Conservation (phyloP, 495 filamentous ascomycete species). For the Penicillium turbatum region DNA sequence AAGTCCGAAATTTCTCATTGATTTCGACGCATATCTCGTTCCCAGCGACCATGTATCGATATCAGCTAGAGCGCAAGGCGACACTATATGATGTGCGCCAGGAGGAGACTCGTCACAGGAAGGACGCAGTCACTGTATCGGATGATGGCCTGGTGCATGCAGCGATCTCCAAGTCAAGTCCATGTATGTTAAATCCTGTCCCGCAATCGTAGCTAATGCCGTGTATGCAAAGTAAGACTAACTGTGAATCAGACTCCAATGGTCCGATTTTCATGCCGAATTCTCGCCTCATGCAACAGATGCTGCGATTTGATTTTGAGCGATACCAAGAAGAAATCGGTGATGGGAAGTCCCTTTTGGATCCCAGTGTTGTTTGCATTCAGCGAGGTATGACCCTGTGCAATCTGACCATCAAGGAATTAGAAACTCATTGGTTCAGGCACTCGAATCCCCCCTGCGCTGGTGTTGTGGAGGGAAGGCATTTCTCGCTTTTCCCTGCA, state of each 20-base stretch:
- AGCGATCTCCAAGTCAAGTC: constrained; percentile 1
- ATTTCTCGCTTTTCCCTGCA: constrained; percentile 5
- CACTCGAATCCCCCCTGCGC: not conserved
- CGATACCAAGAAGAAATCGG: constrained; percentile 1
- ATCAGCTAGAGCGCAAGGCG: constrained; percentile 2
- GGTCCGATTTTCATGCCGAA: constrained; percentile 9
- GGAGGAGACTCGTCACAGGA: constrained; percentile 5
- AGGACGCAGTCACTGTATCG: constrained; percentile 5
- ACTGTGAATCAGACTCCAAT: constrained; percentile 4
- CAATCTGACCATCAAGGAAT: not conserved
- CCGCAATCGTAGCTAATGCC: too few relatives aligned
- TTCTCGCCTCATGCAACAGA: constrained; percentile 8
- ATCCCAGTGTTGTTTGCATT: constrained; percentile 2
- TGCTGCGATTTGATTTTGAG: constrained; percentile 7
- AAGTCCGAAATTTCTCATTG: constrained; percentile 1
- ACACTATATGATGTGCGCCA: constrained; percentile 3
- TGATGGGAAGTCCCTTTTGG: not conserved
- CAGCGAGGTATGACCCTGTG: not conserved
- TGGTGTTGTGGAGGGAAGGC: constrained; percentile 5
- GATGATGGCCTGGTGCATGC: constrained; percentile 6
- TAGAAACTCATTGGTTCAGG: not conserved
- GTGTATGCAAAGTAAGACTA: not conserved
- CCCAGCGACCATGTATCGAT: constrained; percentile 7
- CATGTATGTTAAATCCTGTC: not conserved
- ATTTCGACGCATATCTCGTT: constrained; percentile 4